Evolutionary conservation across 176 grass and related monocot genomes (phyloP).

Genomic region (Oryza australiensis): DNA sequence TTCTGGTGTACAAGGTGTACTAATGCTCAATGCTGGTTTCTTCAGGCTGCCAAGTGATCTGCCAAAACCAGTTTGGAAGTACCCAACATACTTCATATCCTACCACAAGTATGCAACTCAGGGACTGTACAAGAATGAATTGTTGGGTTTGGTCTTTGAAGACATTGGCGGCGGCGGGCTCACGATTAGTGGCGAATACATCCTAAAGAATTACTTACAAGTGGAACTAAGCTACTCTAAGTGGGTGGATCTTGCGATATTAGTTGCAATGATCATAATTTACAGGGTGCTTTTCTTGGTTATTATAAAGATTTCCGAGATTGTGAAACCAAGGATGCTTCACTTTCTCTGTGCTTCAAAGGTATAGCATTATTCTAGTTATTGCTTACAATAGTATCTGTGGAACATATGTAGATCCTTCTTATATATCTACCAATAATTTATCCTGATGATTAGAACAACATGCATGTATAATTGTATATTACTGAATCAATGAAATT

Average conservation of each 20-base stretch:
- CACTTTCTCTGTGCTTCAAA: not conserved
- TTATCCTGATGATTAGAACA: not conserved
- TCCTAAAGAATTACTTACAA: conserved; percentile 41
- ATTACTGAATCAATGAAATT: not conserved
- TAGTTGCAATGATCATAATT: conserved; percentile 51
- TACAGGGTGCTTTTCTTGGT: conserved; percentile 54
- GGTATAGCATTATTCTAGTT: not conserved
- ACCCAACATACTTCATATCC: conserved; percentile 61
- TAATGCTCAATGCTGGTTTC: conserved; percentile 59
- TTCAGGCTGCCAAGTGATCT: conserved; percentile 52
- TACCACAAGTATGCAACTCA: conserved; percentile 70
- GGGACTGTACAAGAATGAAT: conserved; percentile 67
- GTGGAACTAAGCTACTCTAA: conserved; percentile 57
- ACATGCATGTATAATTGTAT: not conserved
- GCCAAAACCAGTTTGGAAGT: conserved; percentile 50
- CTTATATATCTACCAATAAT: not conserved
- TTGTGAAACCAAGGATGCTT: conserved; percentile 32
- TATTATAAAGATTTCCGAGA: conserved; percentile 38
- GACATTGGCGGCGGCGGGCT: not conserved
- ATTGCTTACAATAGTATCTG: not conserved
- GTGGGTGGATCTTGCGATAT: conserved; percentile 58
- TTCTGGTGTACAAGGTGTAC: conserved; percentile 46
- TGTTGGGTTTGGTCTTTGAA: conserved; percentile 44
- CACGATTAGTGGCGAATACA: conserved; percentile 41
- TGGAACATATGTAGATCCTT: not conserved